These are phyloP conservation scores for Punctularia strigosozonata DNA, from an alignment of 768 basidiomycete genomes.

Conservation along the genomic window DNA sequence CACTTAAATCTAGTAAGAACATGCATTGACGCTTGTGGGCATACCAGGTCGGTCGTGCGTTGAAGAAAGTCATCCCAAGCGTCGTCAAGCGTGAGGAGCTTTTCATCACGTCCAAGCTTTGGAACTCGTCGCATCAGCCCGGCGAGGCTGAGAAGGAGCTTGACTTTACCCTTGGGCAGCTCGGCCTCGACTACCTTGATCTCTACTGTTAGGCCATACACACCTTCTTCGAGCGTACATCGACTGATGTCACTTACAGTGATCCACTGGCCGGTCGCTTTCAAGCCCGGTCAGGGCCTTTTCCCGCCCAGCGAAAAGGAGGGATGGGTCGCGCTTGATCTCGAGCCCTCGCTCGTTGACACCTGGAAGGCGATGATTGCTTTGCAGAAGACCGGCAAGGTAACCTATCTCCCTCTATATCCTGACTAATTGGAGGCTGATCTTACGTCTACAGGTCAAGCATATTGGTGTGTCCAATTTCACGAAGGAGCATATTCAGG, in stretches of 20 bases:
- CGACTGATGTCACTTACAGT: slow-evolving; percentile 25
- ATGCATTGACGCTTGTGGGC: neutral
- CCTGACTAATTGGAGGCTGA: neutral
- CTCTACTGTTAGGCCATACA: slow-evolving; percentile 49
- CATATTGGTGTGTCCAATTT: slow-evolving; percentile 82
- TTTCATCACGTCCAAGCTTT: slow-evolving; percentile 74
- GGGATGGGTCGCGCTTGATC: slow-evolving; percentile 44
- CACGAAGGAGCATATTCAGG: slow-evolving; percentile 50
- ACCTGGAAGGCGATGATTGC: slow-evolving; percentile 77
- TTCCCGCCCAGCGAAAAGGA: slow-evolving; percentile 36
- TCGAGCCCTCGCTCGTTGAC: slow-evolving; percentile 49
- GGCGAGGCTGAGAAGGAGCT: slow-evolving; percentile 61
- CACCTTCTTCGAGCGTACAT: neutral
- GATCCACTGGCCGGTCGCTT: slow-evolving; percentile 73
- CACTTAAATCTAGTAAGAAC: neutral
- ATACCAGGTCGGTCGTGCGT: slow-evolving; percentile 44
- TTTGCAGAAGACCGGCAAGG: slow-evolving; percentile 60
- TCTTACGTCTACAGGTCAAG: slow-evolving; percentile 31
- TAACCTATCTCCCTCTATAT: slow-evolving; percentile 11
- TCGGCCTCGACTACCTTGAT: slow-evolving; percentile 70
- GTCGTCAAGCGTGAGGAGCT: slow-evolving; percentile 74
- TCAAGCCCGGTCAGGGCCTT: slow-evolving; percentile 43
- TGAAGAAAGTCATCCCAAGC: slow-evolving; percentile 66
- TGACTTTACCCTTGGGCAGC: slow-evolving; percentile 61
- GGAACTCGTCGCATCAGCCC: slow-evolving; percentile 66